Evolutionary conservation across 805 yeast species (phyloP).

Genomic region (Torulaspora gathmanii): DNA sequence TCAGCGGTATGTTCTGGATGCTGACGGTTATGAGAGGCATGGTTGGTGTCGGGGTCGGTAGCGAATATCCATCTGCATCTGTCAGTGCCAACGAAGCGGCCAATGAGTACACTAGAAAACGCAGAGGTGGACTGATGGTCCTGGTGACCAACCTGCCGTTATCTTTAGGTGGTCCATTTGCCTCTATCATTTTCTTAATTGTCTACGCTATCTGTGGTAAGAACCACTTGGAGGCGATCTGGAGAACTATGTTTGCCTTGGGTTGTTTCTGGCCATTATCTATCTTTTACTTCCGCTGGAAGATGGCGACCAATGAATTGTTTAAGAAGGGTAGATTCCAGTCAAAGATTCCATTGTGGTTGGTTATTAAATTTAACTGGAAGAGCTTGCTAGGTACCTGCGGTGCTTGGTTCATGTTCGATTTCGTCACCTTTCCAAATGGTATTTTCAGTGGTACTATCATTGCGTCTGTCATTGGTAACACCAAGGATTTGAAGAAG

Average conservation of each 20-base stretch:
- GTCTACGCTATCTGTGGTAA: slow-evolving; percentile 56
- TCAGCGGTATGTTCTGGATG: slow-evolving; percentile 70
- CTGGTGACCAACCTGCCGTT: slow-evolving; percentile 70
- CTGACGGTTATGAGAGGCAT: slow-evolving; percentile 67
- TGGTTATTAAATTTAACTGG: slow-evolving; percentile 67
- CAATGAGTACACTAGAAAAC: slow-evolving; percentile 53
- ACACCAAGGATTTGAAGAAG: slow-evolving; percentile 42
- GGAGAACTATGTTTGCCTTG: slow-evolving; percentile 67
- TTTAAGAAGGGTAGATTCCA: slow-evolving; percentile 62
- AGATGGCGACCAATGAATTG: slow-evolving; percentile 61
- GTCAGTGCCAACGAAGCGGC: slow-evolving; percentile 70
- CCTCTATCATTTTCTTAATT: slow-evolving; percentile 59
- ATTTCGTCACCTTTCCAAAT: slow-evolving; percentile 76
- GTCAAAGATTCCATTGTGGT: slow-evolving; percentile 51
- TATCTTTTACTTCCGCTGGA: slow-evolving; percentile 66
- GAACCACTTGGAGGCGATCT: slow-evolving; percentile 46
- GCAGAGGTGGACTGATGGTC: slow-evolving; percentile 62
- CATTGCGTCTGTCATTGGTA: slow-evolving; percentile 48
- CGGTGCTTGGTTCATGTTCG: slow-evolving; percentile 75
- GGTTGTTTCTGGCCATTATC: slow-evolving; percentile 66
- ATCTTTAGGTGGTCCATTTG: slow-evolving; percentile 76
- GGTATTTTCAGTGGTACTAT: slow-evolving; percentile 64
- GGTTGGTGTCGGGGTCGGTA: slow-evolving; percentile 75
- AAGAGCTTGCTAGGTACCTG: slow-evolving; percentile 61
- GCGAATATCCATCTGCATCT: slow-evolving; percentile 68